A percentile compares a stretch with the other conserved stretches of the same genome.
These are phyloP conservation scores for Diacronema lutheri DNA, from an alignment of 78 protist genomes.

Conservation along the genomic window DNA sequence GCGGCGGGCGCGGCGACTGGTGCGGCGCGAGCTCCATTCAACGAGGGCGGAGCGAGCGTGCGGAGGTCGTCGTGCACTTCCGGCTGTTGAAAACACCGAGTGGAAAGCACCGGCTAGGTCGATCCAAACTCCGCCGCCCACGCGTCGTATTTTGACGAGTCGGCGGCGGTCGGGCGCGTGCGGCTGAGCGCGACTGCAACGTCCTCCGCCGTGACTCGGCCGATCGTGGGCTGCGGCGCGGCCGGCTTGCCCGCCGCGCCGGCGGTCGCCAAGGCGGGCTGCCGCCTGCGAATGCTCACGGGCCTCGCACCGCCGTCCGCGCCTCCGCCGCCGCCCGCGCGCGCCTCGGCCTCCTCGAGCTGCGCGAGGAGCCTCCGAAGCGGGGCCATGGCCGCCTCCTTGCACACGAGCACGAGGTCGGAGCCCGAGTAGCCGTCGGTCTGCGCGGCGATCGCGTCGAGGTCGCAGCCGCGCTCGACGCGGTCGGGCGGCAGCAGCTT, in stretches of 20 bases:
- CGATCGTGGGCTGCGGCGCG: not conserved
- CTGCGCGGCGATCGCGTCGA: not conserved
- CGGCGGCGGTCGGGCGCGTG: not conserved
- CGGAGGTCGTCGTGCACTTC: too few species aligned
- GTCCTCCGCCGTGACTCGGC: not conserved
- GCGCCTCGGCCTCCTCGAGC: constrained; percentile 19
- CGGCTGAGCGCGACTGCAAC: not conserved
- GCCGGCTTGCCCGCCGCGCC: not conserved
- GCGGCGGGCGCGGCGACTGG: too few species aligned
- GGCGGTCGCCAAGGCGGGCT: too few species aligned
- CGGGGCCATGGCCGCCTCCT: constrained; percentile 70
- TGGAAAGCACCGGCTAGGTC: too few species aligned
- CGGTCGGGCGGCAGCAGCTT: not conserved
- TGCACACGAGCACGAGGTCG: constrained; percentile 57
- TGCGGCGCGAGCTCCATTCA: too few species aligned
- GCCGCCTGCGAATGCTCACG: too few species aligned
- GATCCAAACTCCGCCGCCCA: constrained; percentile 9
- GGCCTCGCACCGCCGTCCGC: too few species aligned
- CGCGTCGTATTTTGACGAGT: not conserved
- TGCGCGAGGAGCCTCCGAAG: constrained; percentile 44
- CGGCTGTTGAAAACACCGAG: too few species aligned
- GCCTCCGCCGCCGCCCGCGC: too few species aligned
- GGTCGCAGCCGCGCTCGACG: not conserved
- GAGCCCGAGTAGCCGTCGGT: constrained; percentile 59
- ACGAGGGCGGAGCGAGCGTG: too few species aligned